Conservation (phyloP, 768 basidiomycete genomes). For the Strobilomyces confusus region DNA sequence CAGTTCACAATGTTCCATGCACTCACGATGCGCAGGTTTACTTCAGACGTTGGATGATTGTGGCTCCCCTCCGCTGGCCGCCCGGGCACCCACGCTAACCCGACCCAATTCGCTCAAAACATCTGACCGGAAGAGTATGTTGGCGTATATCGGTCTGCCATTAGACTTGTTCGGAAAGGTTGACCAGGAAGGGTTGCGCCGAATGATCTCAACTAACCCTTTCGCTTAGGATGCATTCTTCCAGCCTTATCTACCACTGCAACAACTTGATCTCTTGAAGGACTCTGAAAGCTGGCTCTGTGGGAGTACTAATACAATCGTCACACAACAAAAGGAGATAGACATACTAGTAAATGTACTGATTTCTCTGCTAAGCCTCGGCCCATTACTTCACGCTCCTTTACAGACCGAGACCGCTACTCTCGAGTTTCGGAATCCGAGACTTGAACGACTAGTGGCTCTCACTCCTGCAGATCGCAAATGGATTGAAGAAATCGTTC, state of each 20-base stretch:
- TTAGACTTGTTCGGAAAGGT: slow-evolving; percentile 92
- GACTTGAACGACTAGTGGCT: slow-evolving; percentile 69
- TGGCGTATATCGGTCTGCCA: slow-evolving; percentile 91
- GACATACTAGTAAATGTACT: slow-evolving; percentile 85
- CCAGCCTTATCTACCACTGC: slow-evolving; percentile 94
- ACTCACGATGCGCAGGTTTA: slow-evolving; percentile 49
- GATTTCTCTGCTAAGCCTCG: background rate
- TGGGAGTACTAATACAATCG: slow-evolving; percentile 94
- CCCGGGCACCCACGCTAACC: slow-evolving; percentile 56
- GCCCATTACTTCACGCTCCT: background rate
- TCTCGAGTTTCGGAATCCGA: slow-evolving; percentile 84
- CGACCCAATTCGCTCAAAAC: slow-evolving; percentile 80
- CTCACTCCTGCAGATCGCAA: slow-evolving; percentile 91
- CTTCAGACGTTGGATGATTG: slow-evolving; percentile 88
- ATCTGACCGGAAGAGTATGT: slow-evolving; percentile 86
- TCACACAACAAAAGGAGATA: slow-evolving; percentile 88
- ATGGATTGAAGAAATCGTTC: slow-evolving; percentile 96
- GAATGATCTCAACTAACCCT: background rate
- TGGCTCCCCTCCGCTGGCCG: slow-evolving; percentile 76
- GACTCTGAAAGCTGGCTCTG: slow-evolving; percentile 83
- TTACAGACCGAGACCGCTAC: slow-evolving; percentile 76
- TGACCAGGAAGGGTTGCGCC: background rate
- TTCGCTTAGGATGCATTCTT: slow-evolving; percentile 79
- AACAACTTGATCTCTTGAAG: slow-evolving; percentile 86
- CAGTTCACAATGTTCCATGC: background rate